Base-by-base conservation (phyloP, 73 alveolate species). In the Stentor roeselii region DNA sequence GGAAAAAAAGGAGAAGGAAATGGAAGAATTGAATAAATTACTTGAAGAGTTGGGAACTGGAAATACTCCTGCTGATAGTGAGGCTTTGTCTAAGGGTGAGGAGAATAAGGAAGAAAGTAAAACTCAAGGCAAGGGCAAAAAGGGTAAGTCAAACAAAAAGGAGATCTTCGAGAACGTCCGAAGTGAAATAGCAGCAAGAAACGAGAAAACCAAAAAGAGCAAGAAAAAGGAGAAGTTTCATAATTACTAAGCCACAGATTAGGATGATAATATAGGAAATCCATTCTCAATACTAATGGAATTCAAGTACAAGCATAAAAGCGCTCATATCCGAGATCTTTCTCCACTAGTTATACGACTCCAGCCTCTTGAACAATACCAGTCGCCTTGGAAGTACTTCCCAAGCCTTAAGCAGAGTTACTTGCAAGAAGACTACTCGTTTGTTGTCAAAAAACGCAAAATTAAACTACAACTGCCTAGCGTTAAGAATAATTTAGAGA, bases 41-140 rank as follows among this genome's bases (percentile, higher is more conserved):
- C 80, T 67, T 21, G 41, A n/a, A 30, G 80, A 67, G 34, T 34
- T 67, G 21, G 80, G 80, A n/a, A 21, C 37, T 27, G 80, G 80
- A n/a, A 21, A 14, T 27, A 21, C 21, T 21, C 80, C 80, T 21
- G 27, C n/a, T 1, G 80, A 67, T 0, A 34, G 37, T 27, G 21
- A 21, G 34, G 80, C 80, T 67, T n/a, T n/a, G n/a, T n/a, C n/a
- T n/a, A n/a, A n/a, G n/a, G 74, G 27, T n/a, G 41, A 67, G 41
- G 27, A 67, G 80, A 40, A 15, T 1, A n/a, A 67, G 11, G 80
- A 67, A 34, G 80, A 67, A 67, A 32, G 34, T 0, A 67, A 67
- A 21, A 67, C n/a, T 21, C 80, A 67, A 2, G 37, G 37, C 14
- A 50, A 50, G 21, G 67, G 67, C 21, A 50, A 50, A 50, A 67